Percentiles rank a stretch among this genome's conserved stretches.
phyloP scores from a whole-genome alignment of 495 filamentous ascomycete genomes.

The Talaromyces adpressus region DNA sequence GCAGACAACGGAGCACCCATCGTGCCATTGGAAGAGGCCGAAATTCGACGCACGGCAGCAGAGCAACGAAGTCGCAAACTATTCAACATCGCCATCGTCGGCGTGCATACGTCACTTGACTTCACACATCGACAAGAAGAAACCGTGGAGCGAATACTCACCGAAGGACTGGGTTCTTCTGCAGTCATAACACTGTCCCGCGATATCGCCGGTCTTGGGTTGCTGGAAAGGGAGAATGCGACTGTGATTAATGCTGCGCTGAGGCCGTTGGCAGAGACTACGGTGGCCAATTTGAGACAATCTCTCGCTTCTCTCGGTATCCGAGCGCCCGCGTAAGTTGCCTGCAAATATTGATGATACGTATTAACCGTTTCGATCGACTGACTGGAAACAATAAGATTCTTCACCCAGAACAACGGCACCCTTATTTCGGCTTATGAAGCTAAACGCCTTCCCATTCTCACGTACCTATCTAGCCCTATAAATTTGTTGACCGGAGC shows the following conservation, averaged over 20 bases:
- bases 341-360: not conserved
- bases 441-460: slow-evolving; percentile 38
- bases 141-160: not conserved
- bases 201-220: slow-evolving; percentile 38
- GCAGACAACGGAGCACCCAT: slow-evolving; percentile 14
- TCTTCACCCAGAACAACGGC: slow-evolving; percentile 42
- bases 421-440: slow-evolving; percentile 35
- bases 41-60: slow-evolving; percentile 10
- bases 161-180: not conserved
- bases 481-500: slow-evolving; percentile 47
- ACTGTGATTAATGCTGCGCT: slow-evolving; percentile 45
- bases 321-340: not conserved
- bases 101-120: not conserved
- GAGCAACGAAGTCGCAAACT: slow-evolving; percentile 16
- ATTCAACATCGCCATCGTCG: slow-evolving; percentile 13
- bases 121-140: not conserved
- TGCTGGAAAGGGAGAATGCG: slow-evolving; percentile 46
- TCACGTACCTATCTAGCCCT: slow-evolving; percentile 43
- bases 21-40: slow-evolving; percentile 14
- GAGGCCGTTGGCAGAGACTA: slow-evolving; percentile 33
- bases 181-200: slow-evolving; percentile 19
- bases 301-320: not conserved
- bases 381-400: not conserved
- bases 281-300: slow-evolving; percentile 29
- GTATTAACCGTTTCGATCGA: not conserved